A percentile compares a stretch with the other conserved stretches of the same genome.
Evolutionary conservation across 805 yeast species (phyloP).

Genomic region (Tetrapisispora phaffii): DNA sequence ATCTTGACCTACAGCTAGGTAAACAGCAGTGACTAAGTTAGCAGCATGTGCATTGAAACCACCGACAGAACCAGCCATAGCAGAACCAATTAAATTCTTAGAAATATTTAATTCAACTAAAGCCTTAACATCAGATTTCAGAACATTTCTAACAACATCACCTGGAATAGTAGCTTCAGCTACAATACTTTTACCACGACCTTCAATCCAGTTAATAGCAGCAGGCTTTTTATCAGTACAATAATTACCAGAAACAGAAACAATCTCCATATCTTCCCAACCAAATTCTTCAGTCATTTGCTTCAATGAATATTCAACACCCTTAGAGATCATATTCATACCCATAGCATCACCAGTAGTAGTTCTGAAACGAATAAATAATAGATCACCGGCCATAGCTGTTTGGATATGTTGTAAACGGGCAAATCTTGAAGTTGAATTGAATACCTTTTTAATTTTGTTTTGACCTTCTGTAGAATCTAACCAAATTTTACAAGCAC

Average conservation of each 20-base stretch:
- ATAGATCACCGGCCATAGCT: constrained; percentile 84
- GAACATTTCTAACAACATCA: constrained; percentile 65
- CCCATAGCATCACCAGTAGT: constrained; percentile 99
- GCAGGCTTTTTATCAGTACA: constrained; percentile 98
- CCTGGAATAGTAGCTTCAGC: constrained; percentile 90
- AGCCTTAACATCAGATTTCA: constrained; percentile 88
- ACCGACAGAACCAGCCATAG: constrained; percentile 97
- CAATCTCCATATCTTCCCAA: constrained; percentile 86
- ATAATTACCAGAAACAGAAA: constrained; percentile 93
- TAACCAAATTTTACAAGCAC: constrained; percentile 89
- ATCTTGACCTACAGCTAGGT: constrained; percentile 94
- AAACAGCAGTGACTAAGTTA: constrained; percentile 88
- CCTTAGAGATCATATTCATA: constrained; percentile 99
- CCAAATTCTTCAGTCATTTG: constrained; percentile 83
- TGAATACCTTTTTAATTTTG: constrained; percentile 75
- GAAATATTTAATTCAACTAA: constrained; percentile 80
- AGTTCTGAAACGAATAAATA: constrained; percentile 90
- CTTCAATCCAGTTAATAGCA: constrained; percentile 98
- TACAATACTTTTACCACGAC: constrained; percentile 95
- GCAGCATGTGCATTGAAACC: constrained; percentile 99
- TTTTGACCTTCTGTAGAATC: constrained; percentile 92
- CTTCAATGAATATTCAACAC: constrained; percentile 80
- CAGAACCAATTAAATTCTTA: constrained; percentile 90
- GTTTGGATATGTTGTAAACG: constrained; percentile 84
- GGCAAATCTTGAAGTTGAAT: constrained; percentile 95